Percentiles rank a stretch among this genome's conserved stretches.
These are phyloP conservation scores for Penicillium psychrofluorescens DNA, from an alignment of 495 filamentous ascomycete species.

Conservation along the genomic window DNA sequence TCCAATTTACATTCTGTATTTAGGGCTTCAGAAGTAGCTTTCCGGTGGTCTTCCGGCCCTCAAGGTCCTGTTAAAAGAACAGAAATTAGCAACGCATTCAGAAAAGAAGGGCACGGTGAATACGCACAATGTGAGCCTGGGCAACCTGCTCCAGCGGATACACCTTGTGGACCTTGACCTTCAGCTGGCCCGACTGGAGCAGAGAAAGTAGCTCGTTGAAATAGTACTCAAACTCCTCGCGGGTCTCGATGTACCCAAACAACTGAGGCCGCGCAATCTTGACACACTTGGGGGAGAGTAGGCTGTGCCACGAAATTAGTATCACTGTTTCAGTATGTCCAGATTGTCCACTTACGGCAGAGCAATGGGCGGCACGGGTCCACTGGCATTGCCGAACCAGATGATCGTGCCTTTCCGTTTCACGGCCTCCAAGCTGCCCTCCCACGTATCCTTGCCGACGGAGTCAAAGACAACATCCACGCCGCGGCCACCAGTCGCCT, in stretches of 20 bases:
- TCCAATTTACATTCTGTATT: neutral
- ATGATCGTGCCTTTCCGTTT: constrained; percentile 78
- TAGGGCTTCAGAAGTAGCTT: constrained; percentile 49
- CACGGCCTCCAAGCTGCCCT: constrained; percentile 68
- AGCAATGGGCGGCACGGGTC: constrained; percentile 67
- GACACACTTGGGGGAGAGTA: constrained; percentile 70
- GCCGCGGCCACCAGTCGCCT: constrained; percentile 64
- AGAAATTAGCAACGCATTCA: constrained; percentile 3
- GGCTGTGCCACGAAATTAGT: constrained; percentile 9
- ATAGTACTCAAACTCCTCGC: constrained; percentile 71
- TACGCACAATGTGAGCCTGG: constrained; percentile 57
- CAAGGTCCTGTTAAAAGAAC: constrained; percentile 51
- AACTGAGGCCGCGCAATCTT: constrained; percentile 71
- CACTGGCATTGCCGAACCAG: constrained; percentile 84
- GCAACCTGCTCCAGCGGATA: constrained; percentile 76
- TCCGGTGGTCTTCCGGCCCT: constrained; percentile 75
- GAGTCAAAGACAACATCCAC: constrained; percentile 82
- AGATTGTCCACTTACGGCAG: constrained; percentile 44
- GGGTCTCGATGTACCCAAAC: constrained; percentile 65
- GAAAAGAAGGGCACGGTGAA: neutral
- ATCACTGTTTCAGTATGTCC: no score
- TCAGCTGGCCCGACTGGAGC: constrained; percentile 59
- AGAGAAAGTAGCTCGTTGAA: constrained; percentile 66
- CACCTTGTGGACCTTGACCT: constrained; percentile 67
- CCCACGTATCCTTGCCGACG: constrained; percentile 84